Percentiles rank a stretch among this genome's conserved stretches.
Evolutionary conservation across 192 early-diverging fungal genomes (phyloP).

Genomic region (Linnemannia hyalina): DNA sequence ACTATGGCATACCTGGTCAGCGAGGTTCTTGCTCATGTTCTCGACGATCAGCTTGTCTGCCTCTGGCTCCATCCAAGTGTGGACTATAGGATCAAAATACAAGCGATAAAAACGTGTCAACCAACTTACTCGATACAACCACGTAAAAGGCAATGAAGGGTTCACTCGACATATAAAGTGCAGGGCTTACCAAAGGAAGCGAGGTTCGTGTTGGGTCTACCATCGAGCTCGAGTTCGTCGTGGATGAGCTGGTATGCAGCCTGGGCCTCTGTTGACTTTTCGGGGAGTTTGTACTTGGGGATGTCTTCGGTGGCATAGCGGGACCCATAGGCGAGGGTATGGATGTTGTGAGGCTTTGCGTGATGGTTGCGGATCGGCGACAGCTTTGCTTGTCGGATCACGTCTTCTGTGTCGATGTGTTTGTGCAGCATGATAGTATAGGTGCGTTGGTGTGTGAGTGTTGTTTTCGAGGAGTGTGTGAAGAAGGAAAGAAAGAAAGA

Average conservation of each 20-base stretch:
- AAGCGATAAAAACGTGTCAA: conserved; percentile 66
- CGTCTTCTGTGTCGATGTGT: conserved; percentile 47
- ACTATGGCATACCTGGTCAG: conserved; percentile 51
- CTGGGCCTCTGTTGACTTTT: conserved; percentile 60
- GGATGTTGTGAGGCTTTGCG: background rate
- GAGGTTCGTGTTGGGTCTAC: conserved; percentile 82
- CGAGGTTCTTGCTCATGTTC: conserved; percentile 82
- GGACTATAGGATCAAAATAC: conserved; percentile 67
- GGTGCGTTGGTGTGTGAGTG: no score
- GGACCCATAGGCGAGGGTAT: conserved; percentile 59
- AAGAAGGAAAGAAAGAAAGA: background rate
- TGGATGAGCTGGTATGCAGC: conserved; percentile 81
- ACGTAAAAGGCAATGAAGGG: background rate
- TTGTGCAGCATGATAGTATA: conserved; percentile 42
- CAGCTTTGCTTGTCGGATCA: conserved; percentile 22
- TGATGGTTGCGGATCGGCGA: background rate
- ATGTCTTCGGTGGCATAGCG: conserved; percentile 60
- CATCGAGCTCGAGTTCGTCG: conserved; percentile 83
- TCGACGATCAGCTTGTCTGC: conserved; percentile 84
- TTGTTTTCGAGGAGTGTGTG: background rate
- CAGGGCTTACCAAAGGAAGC: conserved; percentile 65
- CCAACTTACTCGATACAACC: conserved; percentile 44
- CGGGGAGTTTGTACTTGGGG: conserved; percentile 57
- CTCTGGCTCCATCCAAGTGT: conserved; percentile 85
- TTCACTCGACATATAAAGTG: background rate